Conservation (phyloP, 352 stramenopile species). For the Globisporangium nunn region DNA sequence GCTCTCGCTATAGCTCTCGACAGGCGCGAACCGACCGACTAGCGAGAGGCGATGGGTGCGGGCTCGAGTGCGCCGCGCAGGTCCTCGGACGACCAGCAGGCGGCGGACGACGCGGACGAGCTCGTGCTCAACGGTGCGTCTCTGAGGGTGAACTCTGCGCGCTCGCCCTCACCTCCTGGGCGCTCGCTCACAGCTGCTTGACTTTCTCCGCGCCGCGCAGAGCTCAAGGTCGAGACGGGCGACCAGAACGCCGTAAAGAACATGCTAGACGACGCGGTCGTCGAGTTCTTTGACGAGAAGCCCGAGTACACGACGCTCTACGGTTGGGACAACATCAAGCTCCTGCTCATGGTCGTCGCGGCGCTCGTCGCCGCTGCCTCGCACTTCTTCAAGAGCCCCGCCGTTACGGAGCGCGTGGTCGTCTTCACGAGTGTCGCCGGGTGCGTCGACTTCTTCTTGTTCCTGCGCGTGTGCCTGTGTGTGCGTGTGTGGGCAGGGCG, state of each 20-base stretch:
- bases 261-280: slow-evolving; percentile 74
- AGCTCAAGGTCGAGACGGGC: slow-evolving; percentile 60
- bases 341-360: slow-evolving; percentile 70
- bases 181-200: no score
- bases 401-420: slow-evolving; percentile 54
- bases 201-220: slow-evolving; percentile 16
- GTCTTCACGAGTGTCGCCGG: slow-evolving; percentile 61
- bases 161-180: not conserved
- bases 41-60: slow-evolving; percentile 8
- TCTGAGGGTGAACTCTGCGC: not conserved
- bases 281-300: slow-evolving; percentile 65
- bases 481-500: not conserved
- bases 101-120: slow-evolving; percentile 36
- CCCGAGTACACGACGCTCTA: slow-evolving; percentile 57
- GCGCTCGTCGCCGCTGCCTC: slow-evolving; percentile 49
- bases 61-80: slow-evolving; percentile 31
- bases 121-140: slow-evolving; percentile 59
- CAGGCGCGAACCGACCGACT: not conserved
- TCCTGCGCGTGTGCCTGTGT: not conserved
- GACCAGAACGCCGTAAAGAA: slow-evolving; percentile 86
- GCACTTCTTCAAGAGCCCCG: slow-evolving; percentile 61
- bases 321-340: slow-evolving; percentile 78
- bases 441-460: slow-evolving; percentile 16
- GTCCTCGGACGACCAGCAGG: slow-evolving; percentile 34
- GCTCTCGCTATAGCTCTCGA: not conserved